Percentiles rank a stretch among this genome's conserved stretches.
Conservation (phyloP, 305 asterid genomes). For the Vinca major region DNA sequence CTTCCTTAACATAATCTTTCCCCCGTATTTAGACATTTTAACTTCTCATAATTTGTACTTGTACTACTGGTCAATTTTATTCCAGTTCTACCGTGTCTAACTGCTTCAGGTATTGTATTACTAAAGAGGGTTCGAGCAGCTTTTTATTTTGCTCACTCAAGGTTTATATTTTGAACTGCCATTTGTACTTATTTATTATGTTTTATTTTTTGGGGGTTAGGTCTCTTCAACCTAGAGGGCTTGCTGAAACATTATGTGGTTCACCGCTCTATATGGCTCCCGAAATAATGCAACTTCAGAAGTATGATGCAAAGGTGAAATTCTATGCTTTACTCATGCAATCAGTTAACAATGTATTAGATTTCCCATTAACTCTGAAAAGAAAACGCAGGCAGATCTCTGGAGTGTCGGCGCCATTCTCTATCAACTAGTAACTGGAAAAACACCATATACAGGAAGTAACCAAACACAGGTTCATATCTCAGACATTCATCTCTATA, state of each 20-base stretch:
- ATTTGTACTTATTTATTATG: too few relatives aligned
- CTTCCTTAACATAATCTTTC: not conserved
- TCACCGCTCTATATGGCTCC: conserved; percentile 99
- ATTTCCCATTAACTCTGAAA: conserved; percentile 24
- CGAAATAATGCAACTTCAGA: conserved; percentile 86
- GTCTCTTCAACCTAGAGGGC: conserved; percentile 79
- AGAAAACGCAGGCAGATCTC: conserved; percentile 80
- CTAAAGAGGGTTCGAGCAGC: not conserved
- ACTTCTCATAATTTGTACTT: not conserved
- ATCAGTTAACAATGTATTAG: conserved; percentile 14
- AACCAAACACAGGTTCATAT: conserved; percentile 61
- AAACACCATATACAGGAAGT: conserved; percentile 81
- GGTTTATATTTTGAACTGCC: conserved; percentile 3
- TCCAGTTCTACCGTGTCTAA: not conserved
- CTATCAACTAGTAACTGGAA: conserved; percentile 86
- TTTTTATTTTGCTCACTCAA: not conserved
- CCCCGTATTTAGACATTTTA: not conserved
- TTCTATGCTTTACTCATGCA: conserved; percentile 14
- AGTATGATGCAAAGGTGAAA: conserved; percentile 93
- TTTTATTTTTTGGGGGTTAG: conserved; percentile 32
- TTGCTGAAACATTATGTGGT: conserved; percentile 94
- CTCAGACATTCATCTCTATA: conserved; percentile 13
- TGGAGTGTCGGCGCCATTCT: conserved; percentile 97
- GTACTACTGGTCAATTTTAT: not conserved
- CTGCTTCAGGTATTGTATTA: not conserved